These are phyloP conservation scores for Gonapodya prolifera DNA, from an alignment of 192 early-diverging fungal species.

Conservation along the genomic window DNA sequence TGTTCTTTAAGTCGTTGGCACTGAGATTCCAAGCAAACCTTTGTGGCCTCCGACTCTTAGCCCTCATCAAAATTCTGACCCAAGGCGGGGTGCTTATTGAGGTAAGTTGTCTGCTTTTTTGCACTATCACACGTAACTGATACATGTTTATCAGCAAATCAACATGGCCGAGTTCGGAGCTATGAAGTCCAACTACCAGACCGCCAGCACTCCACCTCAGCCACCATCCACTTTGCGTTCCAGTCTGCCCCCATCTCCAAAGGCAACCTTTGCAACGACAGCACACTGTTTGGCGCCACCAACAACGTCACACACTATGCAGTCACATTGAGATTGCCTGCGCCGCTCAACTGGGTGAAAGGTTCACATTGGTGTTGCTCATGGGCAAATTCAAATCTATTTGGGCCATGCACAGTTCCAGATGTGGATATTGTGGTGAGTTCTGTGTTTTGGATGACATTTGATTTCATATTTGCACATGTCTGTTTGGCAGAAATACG, in stretches of 20 bases:
- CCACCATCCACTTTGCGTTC: neutral
- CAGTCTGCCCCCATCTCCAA: neutral
- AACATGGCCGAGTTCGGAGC: neutral
- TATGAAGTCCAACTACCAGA: neutral
- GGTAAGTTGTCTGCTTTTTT: neutral
- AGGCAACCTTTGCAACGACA: neutral
- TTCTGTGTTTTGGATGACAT: neutral
- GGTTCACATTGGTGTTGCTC: neutral
- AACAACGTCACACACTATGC: neutral
- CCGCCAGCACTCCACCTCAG: neutral
- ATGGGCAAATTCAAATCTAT: neutral
- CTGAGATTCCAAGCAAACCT: neutral
- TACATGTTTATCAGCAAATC: neutral
- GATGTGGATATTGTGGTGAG: neutral
- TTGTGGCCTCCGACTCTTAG: neutral
- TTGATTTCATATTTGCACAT: neutral
- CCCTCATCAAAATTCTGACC: neutral
- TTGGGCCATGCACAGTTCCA: neutral
- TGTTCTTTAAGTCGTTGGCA: neutral
- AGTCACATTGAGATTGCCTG: neutral
- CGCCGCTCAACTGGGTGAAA: neutral
- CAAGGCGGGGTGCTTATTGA: neutral
- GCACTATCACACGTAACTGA: neutral
- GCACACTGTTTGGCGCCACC: neutral
- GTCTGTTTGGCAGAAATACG: neutral